Evolutionary conservation across 805 yeast species (phyloP), one percentile per base, ranked within the genome.

Genomic region (Metschnikowia amazonensis): DNA sequence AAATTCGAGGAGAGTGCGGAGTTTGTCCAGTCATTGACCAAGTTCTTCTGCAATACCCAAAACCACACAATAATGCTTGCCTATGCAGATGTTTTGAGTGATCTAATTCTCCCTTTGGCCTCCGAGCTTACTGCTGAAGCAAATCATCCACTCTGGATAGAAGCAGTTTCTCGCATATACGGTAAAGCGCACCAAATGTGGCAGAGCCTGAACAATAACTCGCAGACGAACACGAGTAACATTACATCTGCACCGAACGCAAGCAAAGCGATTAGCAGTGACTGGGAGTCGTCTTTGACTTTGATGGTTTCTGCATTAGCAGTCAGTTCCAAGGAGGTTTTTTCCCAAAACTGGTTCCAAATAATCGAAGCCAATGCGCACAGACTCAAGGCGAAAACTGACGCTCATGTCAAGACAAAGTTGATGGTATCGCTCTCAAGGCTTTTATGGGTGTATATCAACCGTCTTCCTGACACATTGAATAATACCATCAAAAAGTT

Each of bases 91-190:
- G 96, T 89, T 1, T 71, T 90, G 32, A 76, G 84, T 45, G 82
- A 80, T 43, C 74, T 94, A 21, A 66, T 94, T 2, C 67, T 89
- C 33, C 95, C 97, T 0, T 63, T 94, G 20, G 95, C 97, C 0
- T 92, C 88, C 7, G 74, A 81, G 1, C 73, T 90, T 27, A 88
- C 97, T 0, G 98, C 97, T 0, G 99, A 94, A 60, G 90, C 89
- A 0, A 92, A 94, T 58, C 96, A 92, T 62, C 99, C 99, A 3
- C 81, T 85, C 1, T 94, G 99, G 99, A 82, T 84, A 0, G 86
- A 81, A 33, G 94, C 97, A 0, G 78, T 89, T 44, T 76, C 77
- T 18, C 67, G 72, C 16, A 79, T 92, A 11, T 82, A 77, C 60
- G 64, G 71, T 13, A 78, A 75, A 46, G 70, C 76, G 13, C 74